These are phyloP conservation scores for Metschnikowia lochheadii DNA, from an alignment of 805 yeast species.

Conservation along the genomic window DNA sequence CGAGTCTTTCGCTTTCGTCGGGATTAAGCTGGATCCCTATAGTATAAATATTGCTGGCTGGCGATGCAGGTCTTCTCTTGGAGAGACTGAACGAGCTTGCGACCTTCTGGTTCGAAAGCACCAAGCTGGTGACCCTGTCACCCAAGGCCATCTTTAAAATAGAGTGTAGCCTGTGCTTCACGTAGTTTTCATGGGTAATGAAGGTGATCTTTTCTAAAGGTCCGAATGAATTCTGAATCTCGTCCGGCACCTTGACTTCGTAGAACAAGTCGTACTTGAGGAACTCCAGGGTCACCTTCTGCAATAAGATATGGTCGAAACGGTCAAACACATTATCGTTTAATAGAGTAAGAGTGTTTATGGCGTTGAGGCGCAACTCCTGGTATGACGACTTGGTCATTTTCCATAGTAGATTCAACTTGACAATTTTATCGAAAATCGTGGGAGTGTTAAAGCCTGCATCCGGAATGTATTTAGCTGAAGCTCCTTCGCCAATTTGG, in stretches of 20 bases:
- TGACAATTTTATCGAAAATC: slow-evolving; percentile 69
- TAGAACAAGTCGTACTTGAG: slow-evolving; percentile 66
- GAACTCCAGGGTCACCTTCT: slow-evolving; percentile 47
- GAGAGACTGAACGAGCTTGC: slow-evolving; percentile 34
- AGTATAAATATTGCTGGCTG: slow-evolving; percentile 28
- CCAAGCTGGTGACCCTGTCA: slow-evolving; percentile 39
- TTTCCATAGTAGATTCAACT: slow-evolving; percentile 76
- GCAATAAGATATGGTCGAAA: slow-evolving; percentile 72
- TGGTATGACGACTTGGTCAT: slow-evolving; percentile 67
- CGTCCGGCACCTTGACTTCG: slow-evolving; percentile 45
- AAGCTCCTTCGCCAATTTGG: slow-evolving; percentile 40
- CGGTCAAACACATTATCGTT: slow-evolving; percentile 81
- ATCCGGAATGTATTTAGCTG: slow-evolving; percentile 42
- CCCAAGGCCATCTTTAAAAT: slow-evolving; percentile 57
- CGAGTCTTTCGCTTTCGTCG: slow-evolving; percentile 70
- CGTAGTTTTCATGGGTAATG: slow-evolving; percentile 62
- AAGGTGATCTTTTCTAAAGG: slow-evolving; percentile 70
- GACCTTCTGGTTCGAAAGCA: slow-evolving; percentile 26
- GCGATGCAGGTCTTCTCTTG: slow-evolving; percentile 50
- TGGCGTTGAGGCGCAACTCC: slow-evolving; percentile 60
- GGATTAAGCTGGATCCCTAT: slow-evolving; percentile 71
- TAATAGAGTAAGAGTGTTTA: slow-evolving; percentile 60
- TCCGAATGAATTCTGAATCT: slow-evolving; percentile 48
- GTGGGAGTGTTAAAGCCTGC: slow-evolving; percentile 73
- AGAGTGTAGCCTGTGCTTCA: slow-evolving; percentile 57